phyloP scores from a whole-genome alignment of 2,329 filamentous ascomycete species.

The Verticillium isaacii region DNA sequence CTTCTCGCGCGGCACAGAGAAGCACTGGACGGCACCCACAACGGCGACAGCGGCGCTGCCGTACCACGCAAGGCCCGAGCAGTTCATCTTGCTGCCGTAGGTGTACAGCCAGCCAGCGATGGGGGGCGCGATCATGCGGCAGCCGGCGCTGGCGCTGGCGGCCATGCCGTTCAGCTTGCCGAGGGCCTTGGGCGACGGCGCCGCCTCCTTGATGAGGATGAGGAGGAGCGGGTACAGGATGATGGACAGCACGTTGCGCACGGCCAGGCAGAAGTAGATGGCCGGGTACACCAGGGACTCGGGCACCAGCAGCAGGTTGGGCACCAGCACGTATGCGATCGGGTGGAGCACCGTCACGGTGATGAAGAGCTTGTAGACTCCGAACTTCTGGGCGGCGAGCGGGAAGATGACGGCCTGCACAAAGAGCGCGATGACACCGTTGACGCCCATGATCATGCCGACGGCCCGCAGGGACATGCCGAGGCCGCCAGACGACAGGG shows the following conservation, averaged over 20 bases:
- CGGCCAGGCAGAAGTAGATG: slow-evolving; percentile 52
- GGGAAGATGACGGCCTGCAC: slow-evolving; percentile 59
- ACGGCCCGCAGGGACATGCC: slow-evolving; percentile 59
- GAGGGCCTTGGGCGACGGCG: slow-evolving; percentile 48
- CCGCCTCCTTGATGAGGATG: slow-evolving; percentile 64
- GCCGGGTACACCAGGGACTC: slow-evolving; percentile 44
- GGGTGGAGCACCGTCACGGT: slow-evolving; percentile 56
- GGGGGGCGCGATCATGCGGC: slow-evolving; percentile 63
- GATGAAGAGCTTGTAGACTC: slow-evolving; percentile 56
- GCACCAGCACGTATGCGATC: slow-evolving; percentile 55
- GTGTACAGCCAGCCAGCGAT: slow-evolving; percentile 60
- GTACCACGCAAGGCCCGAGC: slow-evolving; percentile 60
- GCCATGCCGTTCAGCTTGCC: slow-evolving; percentile 64
- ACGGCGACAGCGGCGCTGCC: slow-evolving; percentile 53
- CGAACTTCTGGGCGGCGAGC: slow-evolving; percentile 50
- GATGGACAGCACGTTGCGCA: slow-evolving; percentile 59
- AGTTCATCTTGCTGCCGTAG: slow-evolving; percentile 52
- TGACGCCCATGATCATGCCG: slow-evolving; percentile 55
- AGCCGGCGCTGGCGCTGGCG: slow-evolving; percentile 61
- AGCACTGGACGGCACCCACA: slow-evolving; percentile 56
- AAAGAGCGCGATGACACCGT: slow-evolving; percentile 54
- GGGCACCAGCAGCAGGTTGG: slow-evolving; percentile 52
- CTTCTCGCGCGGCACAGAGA: slow-evolving; percentile 38
- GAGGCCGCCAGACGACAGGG: slow-evolving; percentile 54
- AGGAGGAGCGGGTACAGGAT: slow-evolving; percentile 62